Base-by-base conservation (phyloP, 257 asterid genomes). In the Rehmannia glutinosa region DNA sequence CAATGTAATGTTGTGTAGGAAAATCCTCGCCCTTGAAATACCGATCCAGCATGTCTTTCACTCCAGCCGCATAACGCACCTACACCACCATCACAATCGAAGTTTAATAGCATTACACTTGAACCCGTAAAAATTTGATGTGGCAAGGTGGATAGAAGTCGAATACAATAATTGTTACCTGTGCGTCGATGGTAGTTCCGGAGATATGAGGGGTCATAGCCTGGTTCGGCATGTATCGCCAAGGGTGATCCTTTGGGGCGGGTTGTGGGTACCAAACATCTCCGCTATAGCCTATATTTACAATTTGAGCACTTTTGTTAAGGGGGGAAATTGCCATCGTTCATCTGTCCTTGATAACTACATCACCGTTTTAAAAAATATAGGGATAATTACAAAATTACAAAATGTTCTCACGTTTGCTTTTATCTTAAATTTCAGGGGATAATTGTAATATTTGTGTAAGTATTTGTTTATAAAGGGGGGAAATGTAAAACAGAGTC, bases 231-330 rank as follows among this genome's bases (percentile, higher is more conserved):
- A 94, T 94, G 91, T 88, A 87, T 24, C 99, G 80, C 99, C 99
- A 94, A 0, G 97, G 99, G 67, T 94, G 99, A 73, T 94, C 99
- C 87, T 91, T 94, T 4, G 99, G 99, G 42, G 99, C 99, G 63
- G 99, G 99, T 53, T 94, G 99, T 25, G 99, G 97, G 79, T 85
- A 51, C 99, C 99, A 94, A 69, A 91, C 99, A 73, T 94, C 99
- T 55, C 99, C 99, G 33, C 99, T 91, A 80, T 94, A 94, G 19
- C 99, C 98, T 91, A 66, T 10, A 61, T 25, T 53, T 17, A 43
- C 30, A 54, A 30, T 25, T 19, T 6, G n/a, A 51, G 8, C 19
- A 49, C 20, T 33, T 16, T n/a, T n/a, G n/a, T n/a, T n/a, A n/a
- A n/a, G n/a, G n/a, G n/a, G n/a, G n/a, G n/a, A n/a, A n/a, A n/a